phyloP scores from a whole-genome alignment of 164 flowering plant genomes.

The Annona cherimola region DNA sequence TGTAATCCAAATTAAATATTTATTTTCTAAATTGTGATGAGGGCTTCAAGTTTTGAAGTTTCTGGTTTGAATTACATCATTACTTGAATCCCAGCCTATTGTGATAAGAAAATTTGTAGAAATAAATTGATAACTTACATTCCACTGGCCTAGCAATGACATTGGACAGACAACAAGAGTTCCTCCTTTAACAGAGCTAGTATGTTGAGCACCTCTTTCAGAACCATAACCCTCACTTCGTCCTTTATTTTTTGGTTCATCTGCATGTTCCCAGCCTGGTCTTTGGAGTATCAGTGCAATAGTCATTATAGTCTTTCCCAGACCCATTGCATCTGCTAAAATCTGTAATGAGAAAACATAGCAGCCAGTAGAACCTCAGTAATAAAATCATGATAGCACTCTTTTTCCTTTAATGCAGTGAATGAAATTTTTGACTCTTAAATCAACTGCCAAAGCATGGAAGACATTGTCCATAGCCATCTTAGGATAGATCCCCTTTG shows the following conservation, averaged over 20 bases:
- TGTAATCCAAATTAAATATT: too few relatives aligned
- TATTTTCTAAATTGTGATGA: not conserved
- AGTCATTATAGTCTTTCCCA: conserved; percentile 89
- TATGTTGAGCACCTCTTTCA: conserved; percentile 7
- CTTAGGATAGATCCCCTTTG: too few relatives aligned
- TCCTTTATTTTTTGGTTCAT: conserved; percentile 11
- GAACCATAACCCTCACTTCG: not conserved
- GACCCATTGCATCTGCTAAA: conserved; percentile 92
- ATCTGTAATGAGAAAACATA: conserved; percentile 30
- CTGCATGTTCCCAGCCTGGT: conserved; percentile 35
- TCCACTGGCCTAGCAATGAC: conserved; percentile 88
- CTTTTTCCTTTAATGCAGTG: not conserved
- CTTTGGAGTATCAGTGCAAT: conserved; percentile 65
- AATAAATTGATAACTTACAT: conserved; percentile 34
- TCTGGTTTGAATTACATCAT: not conserved
- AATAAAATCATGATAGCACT: not conserved
- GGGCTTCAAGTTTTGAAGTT: not conserved
- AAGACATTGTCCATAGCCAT: too few relatives aligned
- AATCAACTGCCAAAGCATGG: too few relatives aligned
- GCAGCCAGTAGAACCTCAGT: not conserved
- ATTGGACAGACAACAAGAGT: conserved; percentile 84
- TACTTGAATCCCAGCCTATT: not conserved
- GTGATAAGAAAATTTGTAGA: not conserved
- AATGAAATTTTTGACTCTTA: not conserved
- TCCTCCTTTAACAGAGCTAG: conserved; percentile 41